phyloP scores from a whole-genome alignment of 352 stramenopile genomes.

The Phytophthora sp. region DNA sequence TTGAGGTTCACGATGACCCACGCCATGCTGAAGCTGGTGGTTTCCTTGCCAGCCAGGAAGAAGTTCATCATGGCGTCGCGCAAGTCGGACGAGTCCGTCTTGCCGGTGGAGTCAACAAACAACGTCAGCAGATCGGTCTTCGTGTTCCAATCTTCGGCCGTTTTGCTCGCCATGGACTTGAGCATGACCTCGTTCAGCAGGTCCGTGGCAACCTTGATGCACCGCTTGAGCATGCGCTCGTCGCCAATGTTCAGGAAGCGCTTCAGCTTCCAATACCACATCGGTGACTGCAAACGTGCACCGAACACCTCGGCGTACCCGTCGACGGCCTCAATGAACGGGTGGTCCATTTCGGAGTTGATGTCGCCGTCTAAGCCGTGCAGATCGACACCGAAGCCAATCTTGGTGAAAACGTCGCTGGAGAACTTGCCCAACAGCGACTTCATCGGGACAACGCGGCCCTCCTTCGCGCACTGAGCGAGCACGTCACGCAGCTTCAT shows the following conservation, averaged over 20 bases:
- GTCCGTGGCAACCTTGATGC: conserved; percentile 42
- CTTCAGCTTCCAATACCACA: conserved; percentile 59
- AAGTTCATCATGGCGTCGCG: conserved; percentile 75
- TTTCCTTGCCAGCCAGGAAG: conserved; percentile 67
- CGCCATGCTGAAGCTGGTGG: conserved; percentile 57
- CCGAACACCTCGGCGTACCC: conserved; percentile 32
- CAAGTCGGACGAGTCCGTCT: conserved; percentile 41
- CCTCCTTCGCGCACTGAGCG: conserved; percentile 10
- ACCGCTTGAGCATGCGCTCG: conserved; percentile 41
- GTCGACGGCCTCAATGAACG: conserved; percentile 60
- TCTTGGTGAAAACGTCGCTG: conserved; percentile 77
- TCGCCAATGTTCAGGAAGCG: conserved; percentile 41
- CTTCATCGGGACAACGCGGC: conserved; percentile 34
- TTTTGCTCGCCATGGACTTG: conserved; percentile 43
- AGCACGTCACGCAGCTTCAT: conserved; percentile 40
- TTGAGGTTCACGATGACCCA: conserved; percentile 72
- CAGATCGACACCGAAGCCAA: conserved; percentile 78
- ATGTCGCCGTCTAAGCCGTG: conserved; percentile 39
- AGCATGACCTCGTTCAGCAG: conserved; percentile 53
- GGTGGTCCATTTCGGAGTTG: conserved; percentile 41
- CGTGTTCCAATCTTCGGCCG: conserved; percentile 18
- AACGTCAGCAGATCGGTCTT: conserved; percentile 53
- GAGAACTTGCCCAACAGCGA: conserved; percentile 63
- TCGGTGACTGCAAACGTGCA: conserved; percentile 51
- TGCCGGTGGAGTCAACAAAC: conserved; percentile 46